phyloP scores from a whole-genome alignment of 179 eudicot species.

The Monotropa hypopitys region DNA sequence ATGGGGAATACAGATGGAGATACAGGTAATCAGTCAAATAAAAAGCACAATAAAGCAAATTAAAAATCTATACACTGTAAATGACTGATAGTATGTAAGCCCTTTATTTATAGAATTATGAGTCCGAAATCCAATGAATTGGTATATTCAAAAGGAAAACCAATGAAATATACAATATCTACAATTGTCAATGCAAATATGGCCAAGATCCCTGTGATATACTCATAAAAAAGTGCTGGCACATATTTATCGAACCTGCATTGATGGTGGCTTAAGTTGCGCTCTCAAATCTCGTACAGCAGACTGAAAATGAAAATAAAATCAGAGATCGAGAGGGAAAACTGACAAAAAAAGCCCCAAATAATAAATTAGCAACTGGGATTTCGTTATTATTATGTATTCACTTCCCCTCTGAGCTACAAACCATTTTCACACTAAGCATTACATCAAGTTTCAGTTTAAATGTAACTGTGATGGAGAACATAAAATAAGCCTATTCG shows the following conservation, averaged over 20 bases:
- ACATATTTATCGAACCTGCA: slow-evolving; percentile 52
- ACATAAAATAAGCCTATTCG: neutral
- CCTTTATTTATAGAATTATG: neutral
- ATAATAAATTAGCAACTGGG: neutral
- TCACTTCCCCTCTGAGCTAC: neutral
- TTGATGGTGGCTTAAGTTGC: slow-evolving; percentile 87
- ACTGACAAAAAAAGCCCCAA: neutral
- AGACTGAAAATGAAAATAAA: slow-evolving; percentile 35
- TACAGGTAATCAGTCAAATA: neutral
- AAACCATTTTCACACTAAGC: neutral
- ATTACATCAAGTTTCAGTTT: neutral
- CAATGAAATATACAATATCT: neutral
- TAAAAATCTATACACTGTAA: neutral
- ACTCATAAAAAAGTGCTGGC: neutral
- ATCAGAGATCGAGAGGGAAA: neutral
- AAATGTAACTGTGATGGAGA: neutral
- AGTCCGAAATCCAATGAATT: neutral
- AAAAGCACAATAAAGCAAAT: neutral
- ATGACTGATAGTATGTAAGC: neutral
- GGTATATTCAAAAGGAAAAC: neutral
- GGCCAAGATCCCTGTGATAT: neutral
- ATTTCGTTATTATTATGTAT: neutral
- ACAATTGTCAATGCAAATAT: neutral
- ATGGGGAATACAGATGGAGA: neutral
- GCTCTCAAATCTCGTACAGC: slow-evolving; percentile 83